phyloP scores from a whole-genome alignment of 2,329 filamentous ascomycete species.

The Didymella lethalis region DNA sequence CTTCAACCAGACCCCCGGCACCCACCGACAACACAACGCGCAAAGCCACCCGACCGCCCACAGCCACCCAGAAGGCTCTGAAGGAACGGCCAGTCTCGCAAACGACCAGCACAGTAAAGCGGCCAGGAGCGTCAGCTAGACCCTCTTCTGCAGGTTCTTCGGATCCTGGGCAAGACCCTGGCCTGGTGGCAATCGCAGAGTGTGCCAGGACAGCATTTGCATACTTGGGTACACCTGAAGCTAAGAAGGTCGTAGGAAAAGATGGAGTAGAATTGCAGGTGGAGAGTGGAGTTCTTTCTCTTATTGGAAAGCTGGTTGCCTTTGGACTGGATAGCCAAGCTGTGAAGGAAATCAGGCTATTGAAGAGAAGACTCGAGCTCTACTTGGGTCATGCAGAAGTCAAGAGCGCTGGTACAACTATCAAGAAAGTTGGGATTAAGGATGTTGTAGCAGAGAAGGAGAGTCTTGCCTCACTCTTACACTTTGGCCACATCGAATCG shows the following conservation, averaged over 20 bases:
- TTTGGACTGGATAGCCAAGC: slow-evolving; percentile 73
- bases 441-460: slow-evolving; percentile 48
- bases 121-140: slow-evolving; percentile 42
- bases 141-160: slow-evolving; percentile 49
- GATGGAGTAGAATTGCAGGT: slow-evolving; percentile 71
- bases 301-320: slow-evolving; percentile 70
- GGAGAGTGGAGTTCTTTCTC: slow-evolving; percentile 75
- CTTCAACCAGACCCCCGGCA: slow-evolving; percentile 27
- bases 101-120: slow-evolving; percentile 62
- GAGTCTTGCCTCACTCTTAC: slow-evolving; percentile 67
- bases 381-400: slow-evolving; percentile 29
- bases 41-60: slow-evolving; percentile 30
- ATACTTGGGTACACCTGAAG: slow-evolving; percentile 67
- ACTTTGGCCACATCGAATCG: slow-evolving; percentile 60
- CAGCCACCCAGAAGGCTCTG: slow-evolving; percentile 66
- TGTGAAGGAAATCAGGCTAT: slow-evolving; percentile 69
- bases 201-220: slow-evolving; percentile 73
- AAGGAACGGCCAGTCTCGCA: slow-evolving; percentile 69
- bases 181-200: slow-evolving; percentile 66
- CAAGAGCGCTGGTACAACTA: slow-evolving; percentile 4
- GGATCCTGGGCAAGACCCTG: slow-evolving; percentile 40
- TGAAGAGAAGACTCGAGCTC: slow-evolving; percentile 69
- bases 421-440: slow-evolving; percentile 40
- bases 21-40: slow-evolving; percentile 38
- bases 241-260: slow-evolving; percentile 59